phyloP scores from a whole-genome alignment of 441 rosid species.

The Eutrema salsugineum region DNA sequence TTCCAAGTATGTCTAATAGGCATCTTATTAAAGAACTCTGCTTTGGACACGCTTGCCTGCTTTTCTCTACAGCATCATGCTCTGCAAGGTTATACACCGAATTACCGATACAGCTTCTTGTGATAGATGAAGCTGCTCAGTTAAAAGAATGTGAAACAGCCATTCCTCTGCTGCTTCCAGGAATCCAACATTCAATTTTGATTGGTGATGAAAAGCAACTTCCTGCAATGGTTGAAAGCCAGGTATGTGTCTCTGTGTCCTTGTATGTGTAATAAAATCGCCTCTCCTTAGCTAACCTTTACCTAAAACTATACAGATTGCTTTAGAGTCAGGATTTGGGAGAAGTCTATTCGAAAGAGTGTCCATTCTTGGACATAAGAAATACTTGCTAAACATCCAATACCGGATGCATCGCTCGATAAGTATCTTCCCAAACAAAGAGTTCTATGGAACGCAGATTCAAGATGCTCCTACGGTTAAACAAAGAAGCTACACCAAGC shows the following conservation, averaged over 20 bases:
- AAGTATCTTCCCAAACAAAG: constrained; percentile 40
- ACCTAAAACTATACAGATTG: constrained; percentile 18
- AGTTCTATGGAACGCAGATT: constrained; percentile 37
- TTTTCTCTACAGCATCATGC: constrained; percentile 47
- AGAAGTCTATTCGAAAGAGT: constrained; percentile 56
- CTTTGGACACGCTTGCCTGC: constrained; percentile 30
- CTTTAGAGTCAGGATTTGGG: constrained; percentile 31
- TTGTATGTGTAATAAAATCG: neutral
- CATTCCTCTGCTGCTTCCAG: constrained; percentile 46
- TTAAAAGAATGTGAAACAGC: constrained; percentile 51
- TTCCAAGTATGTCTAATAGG: neutral
- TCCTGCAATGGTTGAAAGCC: constrained; percentile 47
- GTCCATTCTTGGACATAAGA: constrained; percentile 24
- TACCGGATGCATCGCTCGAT: constrained; percentile 52
- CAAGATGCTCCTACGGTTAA: constrained; percentile 36
- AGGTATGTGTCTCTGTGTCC: constrained; percentile 19
- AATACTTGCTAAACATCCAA: constrained; percentile 37
- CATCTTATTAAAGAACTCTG: constrained; percentile 25
- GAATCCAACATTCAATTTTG: constrained; percentile 40
- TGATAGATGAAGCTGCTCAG: constrained; percentile 61
- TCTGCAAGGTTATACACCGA: constrained; percentile 29
- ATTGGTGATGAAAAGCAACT: constrained; percentile 47
- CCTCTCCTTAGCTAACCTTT: neutral
- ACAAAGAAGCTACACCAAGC: constrained; percentile 12
- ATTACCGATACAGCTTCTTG: constrained; percentile 30